A percentile compares a stretch with the other conserved stretches of the same genome.
Conservation (phyloP, 2,329 filamentous ascomycete species). For the Fusarium aywerte region DNA sequence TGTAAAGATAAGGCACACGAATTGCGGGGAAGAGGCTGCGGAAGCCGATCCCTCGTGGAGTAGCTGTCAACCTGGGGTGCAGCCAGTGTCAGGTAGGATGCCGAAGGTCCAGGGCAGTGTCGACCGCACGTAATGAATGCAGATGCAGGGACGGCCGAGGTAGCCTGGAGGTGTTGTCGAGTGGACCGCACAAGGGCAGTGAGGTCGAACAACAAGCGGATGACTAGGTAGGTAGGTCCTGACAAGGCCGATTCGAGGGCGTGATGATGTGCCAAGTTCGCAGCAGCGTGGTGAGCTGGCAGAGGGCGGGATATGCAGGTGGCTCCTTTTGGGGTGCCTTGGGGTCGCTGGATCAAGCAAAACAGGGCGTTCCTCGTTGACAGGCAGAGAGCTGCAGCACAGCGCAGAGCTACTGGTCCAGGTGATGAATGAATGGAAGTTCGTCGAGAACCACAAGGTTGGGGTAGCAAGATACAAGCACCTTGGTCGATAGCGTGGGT, state of each 20-base stretch:
- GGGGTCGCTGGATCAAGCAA: conserved; percentile 42
- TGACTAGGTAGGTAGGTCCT: conserved; percentile 37
- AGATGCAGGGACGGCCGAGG: conserved; percentile 43
- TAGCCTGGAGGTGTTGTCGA: conserved; percentile 34
- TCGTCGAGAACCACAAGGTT: conserved; percentile 29
- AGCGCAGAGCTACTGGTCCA: conserved; percentile 39
- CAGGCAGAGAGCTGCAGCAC: conserved; percentile 43
- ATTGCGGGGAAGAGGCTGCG: conserved; percentile 45
- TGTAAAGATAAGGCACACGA: conserved; percentile 37
- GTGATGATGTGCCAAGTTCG: conserved; percentile 45
- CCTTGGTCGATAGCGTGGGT: conserved; percentile 9
- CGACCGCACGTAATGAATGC: conserved; percentile 41
- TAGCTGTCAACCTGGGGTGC: conserved; percentile 44
- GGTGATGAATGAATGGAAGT: conserved; percentile 24
- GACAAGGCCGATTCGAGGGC: conserved; percentile 45
- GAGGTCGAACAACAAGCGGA: conserved; percentile 31
- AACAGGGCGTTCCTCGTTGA: conserved; percentile 39
- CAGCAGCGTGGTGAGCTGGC: conserved; percentile 48
- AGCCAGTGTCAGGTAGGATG: conserved; percentile 33
- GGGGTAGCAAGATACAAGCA: conserved; percentile 26
- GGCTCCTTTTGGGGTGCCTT: conserved; percentile 48
- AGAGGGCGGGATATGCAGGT: conserved; percentile 50
- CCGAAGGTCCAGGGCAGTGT: conserved; percentile 36
- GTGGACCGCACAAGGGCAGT: conserved; percentile 37
- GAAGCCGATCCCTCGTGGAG: conserved; percentile 45